These are phyloP conservation scores for Xylaria bambusicola DNA, from an alignment of 495 filamentous ascomycete genomes.

Conservation along the genomic window DNA sequence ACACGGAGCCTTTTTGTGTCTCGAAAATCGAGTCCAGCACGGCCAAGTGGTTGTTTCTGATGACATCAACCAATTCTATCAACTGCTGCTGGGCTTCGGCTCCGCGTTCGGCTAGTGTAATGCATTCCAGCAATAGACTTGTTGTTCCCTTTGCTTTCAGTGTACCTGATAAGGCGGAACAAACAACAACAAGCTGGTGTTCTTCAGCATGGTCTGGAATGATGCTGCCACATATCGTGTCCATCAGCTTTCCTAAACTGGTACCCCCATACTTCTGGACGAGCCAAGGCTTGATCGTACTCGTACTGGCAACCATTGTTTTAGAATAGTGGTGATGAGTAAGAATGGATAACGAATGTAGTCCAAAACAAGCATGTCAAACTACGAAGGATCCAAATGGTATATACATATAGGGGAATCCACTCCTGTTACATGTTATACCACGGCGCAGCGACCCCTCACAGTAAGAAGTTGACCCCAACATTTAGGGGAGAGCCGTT, in stretches of 20 bases:
- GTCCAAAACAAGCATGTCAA: slow-evolving; percentile 3
- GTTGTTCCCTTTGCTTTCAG: slow-evolving; percentile 39
- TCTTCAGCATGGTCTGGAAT: slow-evolving; percentile 35
- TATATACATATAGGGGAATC: not conserved
- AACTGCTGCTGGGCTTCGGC: slow-evolving; percentile 29
- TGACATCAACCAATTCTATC: slow-evolving; percentile 35
- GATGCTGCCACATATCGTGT: slow-evolving; percentile 38
- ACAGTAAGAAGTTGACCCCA: slow-evolving; percentile 7
- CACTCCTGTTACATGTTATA: slow-evolving; percentile 14
- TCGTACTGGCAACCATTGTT: slow-evolving; percentile 17
- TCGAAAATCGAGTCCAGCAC: slow-evolving; percentile 25
- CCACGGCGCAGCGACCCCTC: not conserved
- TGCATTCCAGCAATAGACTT: slow-evolving; percentile 38
- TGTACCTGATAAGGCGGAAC: slow-evolving; percentile 34
- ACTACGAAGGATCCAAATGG: not conserved
- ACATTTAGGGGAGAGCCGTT: not conserved
- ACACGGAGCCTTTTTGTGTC: not conserved
- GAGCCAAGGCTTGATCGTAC: slow-evolving; percentile 38
- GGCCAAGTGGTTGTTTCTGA: slow-evolving; percentile 38
- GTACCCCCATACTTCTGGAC: slow-evolving; percentile 50
- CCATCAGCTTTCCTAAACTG: slow-evolving; percentile 41
- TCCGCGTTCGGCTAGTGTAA: slow-evolving; percentile 32
- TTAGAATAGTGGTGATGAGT: not conserved
- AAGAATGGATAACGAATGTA: slow-evolving; percentile 1
- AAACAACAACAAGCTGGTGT: slow-evolving; percentile 41